A percentile compares a stretch with the other conserved stretches of the same genome.
These are phyloP conservation scores for Phialophora expanda DNA, from an alignment of 2,329 filamentous ascomycete genomes.

Conservation along the genomic window DNA sequence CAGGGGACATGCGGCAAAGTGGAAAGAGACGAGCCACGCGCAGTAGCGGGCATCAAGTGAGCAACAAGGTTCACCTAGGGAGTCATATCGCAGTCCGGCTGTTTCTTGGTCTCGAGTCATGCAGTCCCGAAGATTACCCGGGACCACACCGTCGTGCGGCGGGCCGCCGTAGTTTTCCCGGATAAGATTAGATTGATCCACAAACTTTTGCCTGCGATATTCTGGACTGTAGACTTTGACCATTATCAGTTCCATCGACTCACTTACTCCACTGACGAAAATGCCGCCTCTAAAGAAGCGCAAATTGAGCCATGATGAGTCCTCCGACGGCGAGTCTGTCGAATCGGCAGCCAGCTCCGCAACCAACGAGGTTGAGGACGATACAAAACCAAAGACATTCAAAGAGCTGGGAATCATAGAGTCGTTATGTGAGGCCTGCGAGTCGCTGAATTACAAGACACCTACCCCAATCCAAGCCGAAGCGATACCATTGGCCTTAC, in stretches of 20 bases:
- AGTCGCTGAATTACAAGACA: constrained; percentile 76
- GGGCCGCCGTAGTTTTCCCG: too few relatives aligned
- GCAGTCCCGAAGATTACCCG: background rate
- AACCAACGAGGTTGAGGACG: constrained; percentile 28
- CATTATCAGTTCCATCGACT: background rate
- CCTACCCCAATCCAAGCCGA: constrained; percentile 89
- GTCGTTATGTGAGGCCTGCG: constrained; percentile 86
- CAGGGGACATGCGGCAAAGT: background rate
- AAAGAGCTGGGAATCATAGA: constrained; percentile 75
- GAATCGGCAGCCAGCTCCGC: background rate
- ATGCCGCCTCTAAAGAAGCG: constrained; percentile 51
- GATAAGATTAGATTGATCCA: constrained; percentile 26
- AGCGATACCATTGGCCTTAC: constrained; percentile 79
- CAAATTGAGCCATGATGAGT: constrained; percentile 42
- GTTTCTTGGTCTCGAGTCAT: background rate
- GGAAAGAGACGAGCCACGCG: background rate
- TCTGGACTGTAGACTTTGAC: background rate
- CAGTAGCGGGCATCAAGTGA: background rate
- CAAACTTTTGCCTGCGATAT: constrained; percentile 5
- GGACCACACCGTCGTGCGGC: too few relatives aligned
- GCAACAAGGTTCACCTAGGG: background rate
- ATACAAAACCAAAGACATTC: constrained; percentile 52
- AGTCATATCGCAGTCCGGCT: background rate
- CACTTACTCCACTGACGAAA: background rate
- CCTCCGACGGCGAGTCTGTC: constrained; percentile 4